Evolutionary conservation across 192 early-diverging fungal genomes (phyloP), one percentile per base, ranked within the genome.

Genomic region (Backusella westeae): DNA sequence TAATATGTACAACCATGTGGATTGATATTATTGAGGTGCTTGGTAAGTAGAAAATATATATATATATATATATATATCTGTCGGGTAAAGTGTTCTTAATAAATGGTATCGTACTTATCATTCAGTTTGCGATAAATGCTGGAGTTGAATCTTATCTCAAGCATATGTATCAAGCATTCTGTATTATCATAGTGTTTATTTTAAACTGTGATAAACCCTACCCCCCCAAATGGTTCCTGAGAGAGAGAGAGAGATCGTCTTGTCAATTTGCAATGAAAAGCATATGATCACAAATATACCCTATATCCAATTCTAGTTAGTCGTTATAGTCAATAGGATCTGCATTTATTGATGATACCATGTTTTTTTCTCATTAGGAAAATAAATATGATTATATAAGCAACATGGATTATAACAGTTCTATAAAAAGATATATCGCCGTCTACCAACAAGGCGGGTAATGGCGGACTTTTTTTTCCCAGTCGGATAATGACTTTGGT

Each of bases 231-330:
- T 7, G 1, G 56, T 63, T 63, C 56, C 56, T 63, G 56, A 29
- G 4, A 59, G 56, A 63, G 23, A 53, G 42, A 49, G 56, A 63
- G 21, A 53, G 42, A 49, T 49, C 46, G 6, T 8, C 46, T 21
- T 49, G 17, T 63, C 56, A 63, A 39, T 32, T 15, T 21, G 21
- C 21, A 53, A 63, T 63, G n/a, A 56, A 53, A 59, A 26, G 23
- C n/a, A 63, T 29, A 63, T 5, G 21, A 63, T 32, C 29, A 75
- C 59, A 41, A 81, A 83, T 75, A 82, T 78, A 53, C 81, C 79
- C 38, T 80, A 81, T 39, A 85, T 86, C 87, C 85, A 89, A 75
- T 82, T 79, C 69, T 85, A 87, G 46, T 83, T 82, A 71, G 82
- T 46, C 26, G 44, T 44, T 73, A 19, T 68, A 10, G 7, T 35